phyloP scores from a whole-genome alignment of 805 yeast species.

The Starmerella bombi region DNA sequence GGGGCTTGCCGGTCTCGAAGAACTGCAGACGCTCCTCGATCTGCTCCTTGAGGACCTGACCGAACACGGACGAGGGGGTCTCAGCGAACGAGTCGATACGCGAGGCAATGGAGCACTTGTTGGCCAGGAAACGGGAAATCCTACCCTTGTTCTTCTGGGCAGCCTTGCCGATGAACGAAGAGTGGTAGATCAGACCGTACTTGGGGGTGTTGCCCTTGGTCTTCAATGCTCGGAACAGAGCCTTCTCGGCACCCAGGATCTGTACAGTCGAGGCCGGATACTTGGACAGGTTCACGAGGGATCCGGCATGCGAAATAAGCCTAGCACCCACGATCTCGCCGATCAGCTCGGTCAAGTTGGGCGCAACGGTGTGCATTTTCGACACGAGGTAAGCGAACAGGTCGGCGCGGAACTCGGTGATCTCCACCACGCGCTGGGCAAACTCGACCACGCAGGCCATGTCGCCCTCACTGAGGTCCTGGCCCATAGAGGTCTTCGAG shows the following conservation, averaged over 20 bases:
- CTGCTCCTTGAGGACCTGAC: constrained; percentile 83
- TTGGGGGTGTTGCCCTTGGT: constrained; percentile 95
- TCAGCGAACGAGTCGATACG: constrained; percentile 97
- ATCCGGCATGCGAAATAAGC: constrained; percentile 95
- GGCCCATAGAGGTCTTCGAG: constrained; percentile 97
- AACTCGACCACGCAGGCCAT: constrained; percentile 82
- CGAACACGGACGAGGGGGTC: constrained; percentile 81
- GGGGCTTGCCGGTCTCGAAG: constrained; percentile 92
- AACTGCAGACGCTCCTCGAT: constrained; percentile 95
- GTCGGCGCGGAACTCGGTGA: constrained; percentile 78
- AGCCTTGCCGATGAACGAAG: constrained; percentile 88
- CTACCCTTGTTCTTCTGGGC: constrained; percentile 96
- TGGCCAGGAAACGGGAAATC: constrained; percentile 95
- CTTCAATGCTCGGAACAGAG: constrained; percentile 87
- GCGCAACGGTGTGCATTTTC: constrained; percentile 96
- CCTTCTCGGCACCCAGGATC: constrained; percentile 95
- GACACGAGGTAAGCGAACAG: constrained; percentile 78
- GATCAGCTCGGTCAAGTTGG: constrained; percentile 87
- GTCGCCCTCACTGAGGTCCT: constrained; percentile 89
- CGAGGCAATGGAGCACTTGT: constrained; percentile 97
- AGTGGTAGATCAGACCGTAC: constrained; percentile 89
- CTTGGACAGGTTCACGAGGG: constrained; percentile 87
- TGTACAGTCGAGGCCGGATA: constrained; percentile 99
- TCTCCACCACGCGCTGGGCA: constrained; percentile 84
- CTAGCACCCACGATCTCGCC: constrained; percentile 99